A percentile compares a stretch with the other conserved stretches of the same genome.
Evolutionary conservation across 78 protist genomes (phyloP).

Genomic region (Dictyostelium capitatum): DNA sequence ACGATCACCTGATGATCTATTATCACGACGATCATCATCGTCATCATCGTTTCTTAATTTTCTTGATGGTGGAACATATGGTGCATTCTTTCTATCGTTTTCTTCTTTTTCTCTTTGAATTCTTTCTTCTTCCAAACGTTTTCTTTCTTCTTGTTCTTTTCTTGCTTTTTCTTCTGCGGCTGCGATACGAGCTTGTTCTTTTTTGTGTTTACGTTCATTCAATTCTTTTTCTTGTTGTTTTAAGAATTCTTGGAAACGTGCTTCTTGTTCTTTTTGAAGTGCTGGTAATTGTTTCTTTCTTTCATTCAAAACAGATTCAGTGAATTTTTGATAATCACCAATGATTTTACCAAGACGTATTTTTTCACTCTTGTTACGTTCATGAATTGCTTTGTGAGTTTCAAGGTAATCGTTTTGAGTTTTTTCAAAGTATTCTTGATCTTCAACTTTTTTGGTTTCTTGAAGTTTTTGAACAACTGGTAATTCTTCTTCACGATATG

Average conservation of each 20-base stretch:
- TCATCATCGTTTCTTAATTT: neutral
- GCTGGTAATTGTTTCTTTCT: slow-evolving; percentile 66
- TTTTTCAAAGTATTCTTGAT: slow-evolving; percentile 35
- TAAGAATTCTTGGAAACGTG: slow-evolving; percentile 35
- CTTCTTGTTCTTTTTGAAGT: slow-evolving; percentile 39
- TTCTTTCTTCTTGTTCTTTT: slow-evolving; percentile 43
- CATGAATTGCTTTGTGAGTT: slow-evolving; percentile 14
- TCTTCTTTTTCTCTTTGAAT: neutral
- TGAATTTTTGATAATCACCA: slow-evolving; percentile 18
- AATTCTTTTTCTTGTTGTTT: slow-evolving; percentile 22
- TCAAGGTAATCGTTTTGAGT: slow-evolving; percentile 45
- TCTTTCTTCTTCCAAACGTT: slow-evolving; percentile 6
- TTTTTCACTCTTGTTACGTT: slow-evolving; percentile 47
- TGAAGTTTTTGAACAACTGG: slow-evolving; percentile 56
- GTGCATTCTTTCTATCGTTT: slow-evolving; percentile 34
- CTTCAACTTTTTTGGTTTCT: slow-evolving; percentile 43
- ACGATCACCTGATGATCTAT: neutral
- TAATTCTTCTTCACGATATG: slow-evolving; percentile 78
- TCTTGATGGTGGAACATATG: slow-evolving; percentile 30
- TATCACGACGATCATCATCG: neutral
- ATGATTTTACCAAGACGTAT: slow-evolving; percentile 22
- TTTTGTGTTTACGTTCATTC: slow-evolving; percentile 1
- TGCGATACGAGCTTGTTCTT: slow-evolving; percentile 26
- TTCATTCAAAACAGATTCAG: neutral
- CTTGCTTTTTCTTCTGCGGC: slow-evolving; percentile 29